Percentiles rank a stretch among this genome's conserved stretches.
Evolutionary conservation across 192 early-diverging fungal species (phyloP).

Genomic region (Endogone sp.): DNA sequence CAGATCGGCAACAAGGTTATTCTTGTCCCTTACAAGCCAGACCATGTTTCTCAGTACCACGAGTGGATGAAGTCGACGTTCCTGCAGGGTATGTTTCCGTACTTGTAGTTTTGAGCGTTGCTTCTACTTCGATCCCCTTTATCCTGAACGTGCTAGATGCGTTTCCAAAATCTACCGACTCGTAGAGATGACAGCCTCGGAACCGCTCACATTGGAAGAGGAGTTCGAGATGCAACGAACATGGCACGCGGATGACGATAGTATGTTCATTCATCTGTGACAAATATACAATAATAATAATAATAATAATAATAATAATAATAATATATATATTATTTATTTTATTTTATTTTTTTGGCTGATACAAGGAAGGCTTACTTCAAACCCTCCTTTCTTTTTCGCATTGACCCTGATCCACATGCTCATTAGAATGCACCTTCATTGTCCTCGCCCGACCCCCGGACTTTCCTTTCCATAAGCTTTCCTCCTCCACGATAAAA

Average conservation of each 20-base stretch:
- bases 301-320: no score
- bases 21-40: conserved; percentile 69
- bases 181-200: conserved; percentile 93
- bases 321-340: no score
- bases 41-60: conserved; percentile 89
- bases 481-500: conserved; percentile 22
- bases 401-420: no score
- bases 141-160: no score
- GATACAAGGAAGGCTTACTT: neutral
- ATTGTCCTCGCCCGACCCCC: conserved; percentile 46
- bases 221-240: conserved; percentile 93
- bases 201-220: conserved; percentile 88
- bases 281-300: no score
- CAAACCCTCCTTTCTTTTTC: neutral
- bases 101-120: neutral
- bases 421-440: conserved; percentile 70
- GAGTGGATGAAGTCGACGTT: conserved; percentile 93
- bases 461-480: conserved; percentile 11
- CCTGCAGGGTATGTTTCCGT: conserved; percentile 57
- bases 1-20: neutral
- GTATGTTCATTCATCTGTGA: no score
- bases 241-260: conserved; percentile 84
- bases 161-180: no score
- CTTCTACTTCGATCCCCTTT: no score
- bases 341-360: neutral